Evolutionary conservation across 768 basidiomycete genomes (phyloP).

Genomic region (Pholiota conissans): DNA sequence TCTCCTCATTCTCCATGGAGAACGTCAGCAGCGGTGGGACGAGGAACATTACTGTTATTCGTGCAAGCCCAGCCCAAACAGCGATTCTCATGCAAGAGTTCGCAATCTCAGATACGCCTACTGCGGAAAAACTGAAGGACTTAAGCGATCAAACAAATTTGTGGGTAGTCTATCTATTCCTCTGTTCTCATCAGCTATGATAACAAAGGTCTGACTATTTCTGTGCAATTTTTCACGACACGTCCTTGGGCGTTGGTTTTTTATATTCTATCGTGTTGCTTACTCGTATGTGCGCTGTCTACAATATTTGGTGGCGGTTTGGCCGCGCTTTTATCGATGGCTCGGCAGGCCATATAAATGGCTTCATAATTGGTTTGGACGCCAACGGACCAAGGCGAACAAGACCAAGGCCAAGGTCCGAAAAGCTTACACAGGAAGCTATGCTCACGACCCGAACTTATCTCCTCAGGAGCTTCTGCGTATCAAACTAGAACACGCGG

Average conservation of each 20-base stretch:
- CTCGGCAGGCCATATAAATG: conserved; percentile 29
- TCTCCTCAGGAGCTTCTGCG: conserved; percentile 14
- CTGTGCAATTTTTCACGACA: not conserved
- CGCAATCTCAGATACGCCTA: conserved; percentile 18
- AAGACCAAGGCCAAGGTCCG: conserved; percentile 12
- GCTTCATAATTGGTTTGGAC: conserved; percentile 35
- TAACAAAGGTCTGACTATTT: not conserved
- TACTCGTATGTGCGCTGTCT: no score
- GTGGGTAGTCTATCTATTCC: conserved; percentile 25
- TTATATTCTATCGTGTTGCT: no score
- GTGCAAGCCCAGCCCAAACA: conserved; percentile 26
- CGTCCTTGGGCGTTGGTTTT: no score
- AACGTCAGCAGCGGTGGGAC: not conserved
- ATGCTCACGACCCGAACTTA: conserved; percentile 3
- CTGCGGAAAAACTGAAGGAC: conserved; percentile 20
- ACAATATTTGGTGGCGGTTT: no score
- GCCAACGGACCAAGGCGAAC: conserved; percentile 27
- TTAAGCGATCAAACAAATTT: conserved; percentile 32
- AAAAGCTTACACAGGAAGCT: conserved; percentile 3
- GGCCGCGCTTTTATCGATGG: not conserved
- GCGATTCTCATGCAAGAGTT: conserved; percentile 27
- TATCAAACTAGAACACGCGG: conserved; percentile 18
- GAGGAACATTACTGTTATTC: conserved; percentile 10
- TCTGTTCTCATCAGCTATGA: not conserved
- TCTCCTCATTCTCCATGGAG: not conserved